These are phyloP conservation scores for Apiosordaria backusii DNA, from an alignment of 495 filamentous ascomycete species.

Conservation along the genomic window DNA sequence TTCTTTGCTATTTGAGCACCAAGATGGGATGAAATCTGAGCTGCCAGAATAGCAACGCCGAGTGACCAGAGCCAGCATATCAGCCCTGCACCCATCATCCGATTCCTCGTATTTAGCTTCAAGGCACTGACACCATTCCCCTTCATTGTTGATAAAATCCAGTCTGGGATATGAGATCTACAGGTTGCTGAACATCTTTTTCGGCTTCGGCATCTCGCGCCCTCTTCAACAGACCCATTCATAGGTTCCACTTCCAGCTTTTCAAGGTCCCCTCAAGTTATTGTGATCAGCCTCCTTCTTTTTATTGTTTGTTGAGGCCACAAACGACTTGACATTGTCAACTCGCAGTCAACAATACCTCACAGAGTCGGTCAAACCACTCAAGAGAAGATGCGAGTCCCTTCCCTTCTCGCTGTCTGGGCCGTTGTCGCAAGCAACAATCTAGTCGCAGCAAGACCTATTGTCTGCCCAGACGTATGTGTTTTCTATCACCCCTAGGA, in stretches of 20 bases:
- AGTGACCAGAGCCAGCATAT: neutral
- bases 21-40: neutral
- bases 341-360: neutral
- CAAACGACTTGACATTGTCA: neutral
- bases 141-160: neutral
- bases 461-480: constrained; percentile 39
- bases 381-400: neutral
- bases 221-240: neutral
- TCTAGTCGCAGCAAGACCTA: constrained; percentile 28
- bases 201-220: neutral
- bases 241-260: neutral
- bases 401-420: constrained; percentile 16
- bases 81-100: neutral
- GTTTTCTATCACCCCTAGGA: neutral
- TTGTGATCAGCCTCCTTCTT: neutral
- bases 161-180: neutral
- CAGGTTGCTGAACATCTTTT: neutral
- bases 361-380: neutral
- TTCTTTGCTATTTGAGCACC: neutral
- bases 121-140: neutral
- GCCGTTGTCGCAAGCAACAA: constrained; percentile 15
- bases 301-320: neutral
- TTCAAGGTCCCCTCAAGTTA: neutral
- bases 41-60: neutral
- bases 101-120: neutral